Evolutionary conservation across 345 rosid genomes (phyloP), one percentile per base, ranked within the genome.

Genomic region (Raphanus raphanistrum): DNA sequence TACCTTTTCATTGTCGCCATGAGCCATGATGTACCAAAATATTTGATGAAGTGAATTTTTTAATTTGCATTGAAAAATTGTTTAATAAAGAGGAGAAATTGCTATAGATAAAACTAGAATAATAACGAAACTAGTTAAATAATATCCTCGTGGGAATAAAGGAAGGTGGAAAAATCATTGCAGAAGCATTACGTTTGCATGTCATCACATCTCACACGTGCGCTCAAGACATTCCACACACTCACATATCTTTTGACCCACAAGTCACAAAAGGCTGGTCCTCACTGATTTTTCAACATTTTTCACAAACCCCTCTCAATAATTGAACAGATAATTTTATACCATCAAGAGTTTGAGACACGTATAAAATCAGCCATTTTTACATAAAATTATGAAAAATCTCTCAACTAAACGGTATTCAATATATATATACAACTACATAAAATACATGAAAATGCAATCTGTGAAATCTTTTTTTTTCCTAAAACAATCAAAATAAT

Each of bases 111-210:
- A 16, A 28, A 72, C 31, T 28, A 35, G 2, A 35, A 62, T 4
- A 8, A 1, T 7, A 33, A 4, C 10, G 48, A 63, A 21, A 43
- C 52, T 26, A 4, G 16, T 28, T 4, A 3, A 27, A 0, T 2
- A 73, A 15, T n/a, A 63, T 28, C 36, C 10, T 15, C 12, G 27
- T 36, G 10, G 8, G 7, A 1, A 31, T 32, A 15, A 25, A 29
- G 15, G 8, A 1, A 8, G 61, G 8, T 10, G 9, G 1, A 55
- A 5, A 17, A 31, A 41, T 36, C 45, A 79, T 74, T 68, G 75
- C 82, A 70, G 31, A 68, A 68, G 82, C 82, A 79, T 79, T 79
- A 74, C 82, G 82, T 79, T 9, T 54, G 82, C 82, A 79, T 79
- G 36, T 38, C 82, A 79, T 79, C 82, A 74, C 43, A 66, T 59